A percentile compares a stretch with the other conserved stretches of the same genome.
Evolutionary conservation across 2,329 filamentous ascomycete genomes (phyloP).

Genomic region (Colletotrichum cereale): DNA sequence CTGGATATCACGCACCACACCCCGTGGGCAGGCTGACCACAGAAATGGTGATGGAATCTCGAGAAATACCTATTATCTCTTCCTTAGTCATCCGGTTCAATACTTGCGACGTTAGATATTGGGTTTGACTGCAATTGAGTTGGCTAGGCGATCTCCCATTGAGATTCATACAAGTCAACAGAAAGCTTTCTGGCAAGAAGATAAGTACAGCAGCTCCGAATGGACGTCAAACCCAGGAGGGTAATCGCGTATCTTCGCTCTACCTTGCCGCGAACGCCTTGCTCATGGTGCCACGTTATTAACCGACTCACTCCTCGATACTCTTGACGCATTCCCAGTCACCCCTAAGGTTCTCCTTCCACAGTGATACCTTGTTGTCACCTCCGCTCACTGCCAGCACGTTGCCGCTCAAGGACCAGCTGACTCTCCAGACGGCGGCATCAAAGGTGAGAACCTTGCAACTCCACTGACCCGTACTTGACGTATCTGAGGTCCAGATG

Average conservation of each 20-base stretch:
- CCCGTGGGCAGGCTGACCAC: too few species aligned
- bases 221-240: neutral
- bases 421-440: slow-evolving; percentile 92
- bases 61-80: neutral
- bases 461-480: slow-evolving; percentile 80
- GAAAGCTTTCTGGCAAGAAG: neutral
- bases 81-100: neutral
- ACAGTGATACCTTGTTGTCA: slow-evolving; percentile 96
- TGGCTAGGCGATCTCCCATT: neutral
- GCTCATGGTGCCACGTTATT: slow-evolving; percentile 41
- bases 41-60: too few species aligned
- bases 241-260: slow-evolving; percentile 14
- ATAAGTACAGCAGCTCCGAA: neutral
- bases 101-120: neutral
- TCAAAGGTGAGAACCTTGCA: slow-evolving; percentile 90
- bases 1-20: neutral
- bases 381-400: slow-evolving; percentile 93
- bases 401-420: slow-evolving; percentile 97
- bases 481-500: slow-evolving; percentile 89
- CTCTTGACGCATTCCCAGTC: slow-evolving; percentile 98
- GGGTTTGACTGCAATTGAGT: too few species aligned
- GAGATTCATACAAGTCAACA: neutral
- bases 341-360: slow-evolving; percentile 97
- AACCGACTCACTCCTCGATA: slow-evolving; percentile 79
- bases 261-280: slow-evolving; percentile 53